Evolutionary conservation across 208 protist genomes (phyloP), one percentile per base, ranked within the genome.

Genomic region (Wallacemonas sp.): DNA sequence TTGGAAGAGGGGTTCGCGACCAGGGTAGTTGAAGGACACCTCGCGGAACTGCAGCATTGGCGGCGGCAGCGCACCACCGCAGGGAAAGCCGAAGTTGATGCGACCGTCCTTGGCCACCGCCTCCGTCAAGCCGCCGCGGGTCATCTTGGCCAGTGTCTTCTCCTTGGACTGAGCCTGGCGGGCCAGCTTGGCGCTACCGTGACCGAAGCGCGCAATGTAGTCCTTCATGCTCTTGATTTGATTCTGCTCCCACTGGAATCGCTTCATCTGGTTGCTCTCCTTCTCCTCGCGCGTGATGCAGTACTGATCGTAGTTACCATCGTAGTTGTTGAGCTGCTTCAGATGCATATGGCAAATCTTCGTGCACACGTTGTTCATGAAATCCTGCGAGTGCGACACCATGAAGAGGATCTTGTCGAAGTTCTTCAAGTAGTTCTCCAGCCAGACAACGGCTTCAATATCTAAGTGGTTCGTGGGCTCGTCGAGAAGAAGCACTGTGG

Each of bases 381-480:
- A 99, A 73, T 99, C 97, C 76, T 96, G 92, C 27, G 91, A 97
- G 76, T 99, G 97, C 27, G 95, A 98, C 41, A 98, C 88, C 73
- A 98, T 92, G 27, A 98, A 81, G 17, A 99, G 78, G 54, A 94
- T 97, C 67, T 94, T 85, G 37, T 97, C 91, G 78, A 96, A 98
- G 32, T 85, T 89, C 27, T 78, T 83, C 10, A 99, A 83, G 75
- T 98, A 98, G 61, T 97, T 94, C 68, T 99, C 97, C 10, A 99
- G 80, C 97, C 97, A 99, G 37, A 98, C 93, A 41, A 96, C 94
- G 17, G 97, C 94, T 77, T 98, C 94, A 37, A 98, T 94, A 74
- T 98, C 94, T 79, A 98, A 73, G 79, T 98, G 95, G 76, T 99
- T 99, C 17, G 98, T 99, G 17, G 97, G 97, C 81, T 99, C 98